Evolutionary conservation across 495 filamentous ascomycete species (phyloP).

Genomic region (Tetracladium setigerum): DNA sequence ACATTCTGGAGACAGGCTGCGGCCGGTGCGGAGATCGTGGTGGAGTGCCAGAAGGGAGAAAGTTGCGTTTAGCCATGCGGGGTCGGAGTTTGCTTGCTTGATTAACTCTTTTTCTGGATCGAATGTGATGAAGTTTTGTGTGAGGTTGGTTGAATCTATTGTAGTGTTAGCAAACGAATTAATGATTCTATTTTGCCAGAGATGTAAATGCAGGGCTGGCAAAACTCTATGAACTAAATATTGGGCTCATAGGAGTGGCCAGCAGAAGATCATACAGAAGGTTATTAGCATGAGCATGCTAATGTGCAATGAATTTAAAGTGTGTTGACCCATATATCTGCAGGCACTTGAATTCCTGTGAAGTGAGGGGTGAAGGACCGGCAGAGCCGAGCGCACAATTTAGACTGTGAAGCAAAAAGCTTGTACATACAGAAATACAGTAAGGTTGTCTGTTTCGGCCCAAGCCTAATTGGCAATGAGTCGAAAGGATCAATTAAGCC

Average conservation of each 20-base stretch:
- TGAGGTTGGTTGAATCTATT: background rate
- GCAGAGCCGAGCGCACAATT: no score
- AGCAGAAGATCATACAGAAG: no score
- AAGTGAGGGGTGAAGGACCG: no score
- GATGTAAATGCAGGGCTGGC: no score
- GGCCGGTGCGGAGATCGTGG: background rate
- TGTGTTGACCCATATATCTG: no score
- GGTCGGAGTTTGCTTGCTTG: background rate
- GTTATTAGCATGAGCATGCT: no score
- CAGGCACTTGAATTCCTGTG: no score
- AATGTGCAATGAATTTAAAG: no score
- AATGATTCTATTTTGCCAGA: no score
- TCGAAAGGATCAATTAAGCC: slow-evolving; percentile 3
- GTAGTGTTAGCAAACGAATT: no score
- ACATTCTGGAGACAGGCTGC: background rate
- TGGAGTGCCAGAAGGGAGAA: background rate
- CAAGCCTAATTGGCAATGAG: background rate
- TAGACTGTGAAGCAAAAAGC: background rate
- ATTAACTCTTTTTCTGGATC: background rate
- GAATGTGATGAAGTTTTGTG: background rate
- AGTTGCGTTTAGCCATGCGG: background rate
- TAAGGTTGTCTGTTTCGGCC: background rate
- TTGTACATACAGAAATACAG: background rate
- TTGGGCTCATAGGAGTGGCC: background rate
- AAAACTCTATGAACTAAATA: background rate